Percentiles rank a stretch among this genome's conserved stretches.
phyloP scores from a whole-genome alignment of 352 stramenopile species.

The Lagenidium sp. region DNA sequence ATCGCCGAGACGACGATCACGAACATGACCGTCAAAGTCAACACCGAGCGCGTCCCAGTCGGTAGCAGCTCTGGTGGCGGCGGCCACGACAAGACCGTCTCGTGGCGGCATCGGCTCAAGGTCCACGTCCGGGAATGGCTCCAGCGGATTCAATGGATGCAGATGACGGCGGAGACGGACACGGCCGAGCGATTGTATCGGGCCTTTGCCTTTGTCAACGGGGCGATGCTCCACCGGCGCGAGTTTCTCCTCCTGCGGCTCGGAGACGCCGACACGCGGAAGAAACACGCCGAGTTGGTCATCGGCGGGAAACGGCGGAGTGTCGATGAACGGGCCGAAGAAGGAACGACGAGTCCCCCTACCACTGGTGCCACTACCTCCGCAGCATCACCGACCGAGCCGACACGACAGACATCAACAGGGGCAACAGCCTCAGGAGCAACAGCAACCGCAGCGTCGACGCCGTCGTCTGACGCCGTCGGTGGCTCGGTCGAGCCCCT shows the following conservation, averaged over 20 bases:
- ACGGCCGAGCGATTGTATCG: background rate
- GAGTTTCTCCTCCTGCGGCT: slow-evolving; percentile 1
- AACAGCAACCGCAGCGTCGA: no score
- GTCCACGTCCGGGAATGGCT: slow-evolving; percentile 6
- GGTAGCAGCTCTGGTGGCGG: background rate
- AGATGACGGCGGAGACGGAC: slow-evolving; percentile 4
- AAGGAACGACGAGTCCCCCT: no score
- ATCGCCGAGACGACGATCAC: background rate
- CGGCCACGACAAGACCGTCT: background rate
- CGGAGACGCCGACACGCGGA: background rate
- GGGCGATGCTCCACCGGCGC: background rate
- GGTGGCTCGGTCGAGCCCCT: no score
- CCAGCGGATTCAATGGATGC: slow-evolving; percentile 7
- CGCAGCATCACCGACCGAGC: no score
- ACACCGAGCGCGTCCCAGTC: no score
- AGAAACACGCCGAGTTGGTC: background rate
- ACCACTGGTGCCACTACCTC: no score
- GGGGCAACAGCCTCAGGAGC: no score
- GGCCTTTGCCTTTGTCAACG: background rate
- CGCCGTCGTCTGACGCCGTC: no score
- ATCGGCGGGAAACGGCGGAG: background rate
- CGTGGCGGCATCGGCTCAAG: slow-evolving; percentile 4
- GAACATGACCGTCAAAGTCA: background rate
- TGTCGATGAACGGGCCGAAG: background rate
- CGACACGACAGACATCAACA: no score